Evolutionary conservation across 306 rosid species (phyloP).

Genomic region (Prinsepia uniflora): DNA sequence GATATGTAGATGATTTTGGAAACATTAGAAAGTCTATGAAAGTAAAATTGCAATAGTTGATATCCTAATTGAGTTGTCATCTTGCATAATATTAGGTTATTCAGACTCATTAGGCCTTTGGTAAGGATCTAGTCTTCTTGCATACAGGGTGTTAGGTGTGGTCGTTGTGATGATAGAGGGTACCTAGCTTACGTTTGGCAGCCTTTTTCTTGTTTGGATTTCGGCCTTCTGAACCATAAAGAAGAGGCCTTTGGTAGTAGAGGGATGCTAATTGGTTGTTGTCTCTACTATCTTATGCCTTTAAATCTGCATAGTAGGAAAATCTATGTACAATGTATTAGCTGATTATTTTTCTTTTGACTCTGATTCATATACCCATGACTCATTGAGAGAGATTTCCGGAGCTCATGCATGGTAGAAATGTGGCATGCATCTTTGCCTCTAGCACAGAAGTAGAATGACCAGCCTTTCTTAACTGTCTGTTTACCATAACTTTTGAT

Average conservation of each 20-base stretch:
- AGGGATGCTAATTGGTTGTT: not conserved
- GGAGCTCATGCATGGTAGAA: not conserved
- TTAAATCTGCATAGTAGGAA: not conserved
- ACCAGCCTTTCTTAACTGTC: not conserved
- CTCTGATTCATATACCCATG: not conserved
- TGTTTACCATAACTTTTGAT: not conserved
- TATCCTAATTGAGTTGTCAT: not conserved
- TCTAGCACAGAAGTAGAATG: not conserved
- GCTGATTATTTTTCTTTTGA: not conserved
- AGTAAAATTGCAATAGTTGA: not conserved
- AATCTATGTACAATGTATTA: not conserved
- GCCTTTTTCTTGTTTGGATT: not conserved
- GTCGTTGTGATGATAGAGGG: no score
- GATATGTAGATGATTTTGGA: not conserved
- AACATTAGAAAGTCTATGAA: not conserved
- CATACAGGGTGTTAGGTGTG: no score
- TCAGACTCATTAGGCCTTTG: not conserved
- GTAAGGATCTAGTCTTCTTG: not conserved
- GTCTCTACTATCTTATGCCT: not conserved
- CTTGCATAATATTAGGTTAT: not conserved
- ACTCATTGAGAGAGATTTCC: not conserved
- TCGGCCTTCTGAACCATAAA: not conserved
- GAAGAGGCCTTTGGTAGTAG: not conserved
- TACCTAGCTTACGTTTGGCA: not conserved
- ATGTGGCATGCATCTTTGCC: not conserved